A percentile compares a stretch with the other conserved stretches of the same genome.
Conservation (phyloP, 1,139 yeast genomes). For the Suhomyces atakaporum region DNA sequence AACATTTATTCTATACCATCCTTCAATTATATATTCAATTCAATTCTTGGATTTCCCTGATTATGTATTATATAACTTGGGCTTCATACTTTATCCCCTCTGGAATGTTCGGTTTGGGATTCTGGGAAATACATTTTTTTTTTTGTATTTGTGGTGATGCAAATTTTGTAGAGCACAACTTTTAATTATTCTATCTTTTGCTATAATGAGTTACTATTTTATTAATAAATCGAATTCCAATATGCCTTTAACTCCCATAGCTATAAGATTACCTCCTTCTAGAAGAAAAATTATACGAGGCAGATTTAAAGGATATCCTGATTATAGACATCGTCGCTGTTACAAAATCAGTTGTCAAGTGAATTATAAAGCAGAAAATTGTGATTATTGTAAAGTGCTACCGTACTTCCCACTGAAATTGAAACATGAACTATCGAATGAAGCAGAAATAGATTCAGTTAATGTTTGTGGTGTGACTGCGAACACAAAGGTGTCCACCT, state of each 20-base stretch:
- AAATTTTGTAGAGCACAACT: constrained; percentile 1
- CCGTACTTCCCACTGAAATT: constrained; percentile 18
- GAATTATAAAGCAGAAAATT: constrained; percentile 7
- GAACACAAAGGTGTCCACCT: too few relatives aligned
- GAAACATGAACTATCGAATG: too few relatives aligned
- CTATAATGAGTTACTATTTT: neutral
- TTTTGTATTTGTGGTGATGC: constrained; percentile 11
- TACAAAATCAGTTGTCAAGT: constrained; percentile 12
- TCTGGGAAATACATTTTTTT: constrained; percentile 10
- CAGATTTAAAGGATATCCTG: constrained; percentile 19
- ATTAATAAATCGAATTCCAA: too few relatives aligned
- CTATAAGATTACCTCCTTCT: too few relatives aligned
- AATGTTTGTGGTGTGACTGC: too few relatives aligned
- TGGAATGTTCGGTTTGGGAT: constrained; percentile 10
- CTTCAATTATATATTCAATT: constrained; percentile 10
- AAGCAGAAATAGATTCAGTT: too few relatives aligned
- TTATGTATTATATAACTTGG: constrained; percentile 13
- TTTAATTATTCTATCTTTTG: neutral
- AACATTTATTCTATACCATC: too few relatives aligned
- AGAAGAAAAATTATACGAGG: constrained; percentile 14
- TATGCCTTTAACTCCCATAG: too few relatives aligned
- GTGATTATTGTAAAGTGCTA: constrained; percentile 18
- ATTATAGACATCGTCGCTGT: constrained; percentile 21
- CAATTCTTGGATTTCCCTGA: constrained; percentile 10
- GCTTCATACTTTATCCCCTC: constrained; percentile 7